Evolutionary conservation across 768 basidiomycete species (phyloP).

Genomic region (Cyclocybe cylindracea): DNA sequence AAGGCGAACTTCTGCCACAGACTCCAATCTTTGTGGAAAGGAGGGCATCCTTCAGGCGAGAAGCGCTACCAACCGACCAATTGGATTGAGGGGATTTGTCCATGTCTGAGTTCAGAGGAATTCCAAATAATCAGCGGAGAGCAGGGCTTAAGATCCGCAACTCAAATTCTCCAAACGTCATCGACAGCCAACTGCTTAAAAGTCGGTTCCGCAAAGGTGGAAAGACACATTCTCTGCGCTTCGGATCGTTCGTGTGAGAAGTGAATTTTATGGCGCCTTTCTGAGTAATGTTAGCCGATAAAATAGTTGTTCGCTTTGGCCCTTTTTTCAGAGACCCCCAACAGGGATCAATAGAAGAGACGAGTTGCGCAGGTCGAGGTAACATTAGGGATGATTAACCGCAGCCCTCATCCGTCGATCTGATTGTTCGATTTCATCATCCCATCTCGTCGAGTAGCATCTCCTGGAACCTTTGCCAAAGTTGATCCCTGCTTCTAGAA

Average conservation of each 20-base stretch:
- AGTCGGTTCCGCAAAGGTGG: conserved; percentile 21
- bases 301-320: neutral
- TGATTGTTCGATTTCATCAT: neutral
- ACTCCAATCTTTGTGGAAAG: too few species aligned
- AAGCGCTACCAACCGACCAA: conserved; percentile 12
- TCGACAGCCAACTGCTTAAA: conserved; percentile 18
- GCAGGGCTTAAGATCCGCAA: conserved; percentile 27
- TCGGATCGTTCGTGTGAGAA: conserved; percentile 12
- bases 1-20: too few species aligned
- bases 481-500: conserved; percentile 9
- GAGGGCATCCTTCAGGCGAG: neutral
- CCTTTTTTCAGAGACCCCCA: neutral
- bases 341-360: neutral
- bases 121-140: conserved; percentile 20
- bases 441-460: too few species aligned
- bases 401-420: too few species aligned
- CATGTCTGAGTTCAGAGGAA: neutral
- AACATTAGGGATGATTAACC: neutral
- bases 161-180: conserved; percentile 18
- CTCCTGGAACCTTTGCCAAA: too few species aligned
- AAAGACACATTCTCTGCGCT: conserved; percentile 13
- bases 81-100: neutral
- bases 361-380: conserved; percentile 4
- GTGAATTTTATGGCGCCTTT: conserved; percentile 1
- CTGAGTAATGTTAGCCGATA: too few species aligned